phyloP scores from a whole-genome alignment of 345 rosid species.

The Gossypium anomalum region DNA sequence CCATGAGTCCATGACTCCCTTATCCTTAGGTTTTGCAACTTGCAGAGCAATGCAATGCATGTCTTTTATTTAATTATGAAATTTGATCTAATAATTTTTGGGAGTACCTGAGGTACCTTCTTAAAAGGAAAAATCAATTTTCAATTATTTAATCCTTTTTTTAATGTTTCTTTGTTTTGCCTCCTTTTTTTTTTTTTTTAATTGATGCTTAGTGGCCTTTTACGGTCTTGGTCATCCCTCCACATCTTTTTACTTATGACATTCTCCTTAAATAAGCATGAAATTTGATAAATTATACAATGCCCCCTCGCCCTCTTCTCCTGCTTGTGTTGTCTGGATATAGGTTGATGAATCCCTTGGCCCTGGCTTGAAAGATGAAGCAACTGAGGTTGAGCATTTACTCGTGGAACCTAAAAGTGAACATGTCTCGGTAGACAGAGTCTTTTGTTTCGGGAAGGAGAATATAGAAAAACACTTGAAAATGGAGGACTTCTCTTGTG shows the following conservation, averaged over 20 bases:
- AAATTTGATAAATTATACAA: not conserved
- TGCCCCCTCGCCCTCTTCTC: not conserved
- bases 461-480: constrained; percentile 38
- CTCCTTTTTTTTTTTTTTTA: not conserved
- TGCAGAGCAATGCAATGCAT: not conserved
- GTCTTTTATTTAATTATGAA: not conserved
- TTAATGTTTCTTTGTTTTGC: not conserved
- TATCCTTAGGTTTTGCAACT: not conserved
- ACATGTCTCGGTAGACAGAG: constrained; percentile 44
- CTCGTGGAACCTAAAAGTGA: constrained; percentile 50
- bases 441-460: constrained; percentile 45
- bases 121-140: not conserved
- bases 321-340: constrained; percentile 22
- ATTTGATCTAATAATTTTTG: not conserved
- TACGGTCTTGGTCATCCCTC: not conserved
- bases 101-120: not conserved
- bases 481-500: constrained; percentile 43
- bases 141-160: not conserved
- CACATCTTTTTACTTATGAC: not conserved
- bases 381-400: constrained; percentile 37
- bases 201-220: not conserved
- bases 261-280: constrained; percentile 10
- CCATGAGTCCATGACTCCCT: not conserved
- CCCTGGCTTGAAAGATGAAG: constrained; percentile 41
- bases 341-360: constrained; percentile 44